Percentiles rank a stretch among this genome's conserved stretches.
These are phyloP conservation scores for Penicillium sp. DNA, from an alignment of 2,329 filamentous ascomycete genomes.

Conservation along the genomic window DNA sequence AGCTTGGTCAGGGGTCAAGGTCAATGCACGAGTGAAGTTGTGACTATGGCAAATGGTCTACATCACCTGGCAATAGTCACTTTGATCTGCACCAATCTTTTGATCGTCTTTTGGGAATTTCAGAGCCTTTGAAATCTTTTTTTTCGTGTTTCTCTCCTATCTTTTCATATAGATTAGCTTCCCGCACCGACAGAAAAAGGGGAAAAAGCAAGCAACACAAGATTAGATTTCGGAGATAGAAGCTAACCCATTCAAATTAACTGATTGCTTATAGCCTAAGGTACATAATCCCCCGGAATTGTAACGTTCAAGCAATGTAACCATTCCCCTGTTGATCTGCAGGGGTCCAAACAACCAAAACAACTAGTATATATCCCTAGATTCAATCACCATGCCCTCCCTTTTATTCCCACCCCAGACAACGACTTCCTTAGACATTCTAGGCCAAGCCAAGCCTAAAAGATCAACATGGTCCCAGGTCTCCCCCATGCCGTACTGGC, in stretches of 20 bases:
- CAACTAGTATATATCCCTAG: background rate
- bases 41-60: background rate
- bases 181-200: no score
- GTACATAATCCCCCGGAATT: background rate
- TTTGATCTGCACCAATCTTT: background rate
- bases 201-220: no score
- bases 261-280: background rate
- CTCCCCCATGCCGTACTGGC: slow-evolving; percentile 7
- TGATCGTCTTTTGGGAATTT: background rate
- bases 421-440: background rate
- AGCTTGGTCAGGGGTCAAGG: slow-evolving; percentile 5
- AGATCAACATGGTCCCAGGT: slow-evolving; percentile 6
- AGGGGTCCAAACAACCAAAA: background rate
- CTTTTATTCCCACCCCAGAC: background rate
- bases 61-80: background rate
- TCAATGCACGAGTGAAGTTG: background rate
- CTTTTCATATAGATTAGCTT: no score
- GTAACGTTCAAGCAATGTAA: slow-evolving; percentile 13
- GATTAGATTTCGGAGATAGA: background rate
- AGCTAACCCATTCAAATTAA: background rate
- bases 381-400: background rate
- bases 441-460: background rate
- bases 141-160: no score
- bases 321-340: slow-evolving; percentile 11
- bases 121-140: no score